Evolutionary conservation across 1,139 yeast genomes (phyloP).

Genomic region (Saccharomyces pastorianus): DNA sequence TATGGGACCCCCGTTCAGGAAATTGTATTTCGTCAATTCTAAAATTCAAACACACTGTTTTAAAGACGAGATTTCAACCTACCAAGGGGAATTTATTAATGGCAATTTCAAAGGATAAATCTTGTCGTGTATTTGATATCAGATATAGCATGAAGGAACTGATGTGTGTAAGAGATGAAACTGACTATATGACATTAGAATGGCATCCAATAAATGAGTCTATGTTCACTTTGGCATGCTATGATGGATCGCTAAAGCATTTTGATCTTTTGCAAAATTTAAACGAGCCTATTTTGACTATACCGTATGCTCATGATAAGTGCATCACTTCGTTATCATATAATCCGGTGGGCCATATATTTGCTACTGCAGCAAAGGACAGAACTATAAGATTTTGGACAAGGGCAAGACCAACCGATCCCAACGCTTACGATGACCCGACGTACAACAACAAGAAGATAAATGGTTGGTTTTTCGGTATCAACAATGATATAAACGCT

Average conservation of each 20-base stretch:
- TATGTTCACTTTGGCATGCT: constrained; percentile 76
- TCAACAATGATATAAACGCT: constrained; percentile 58
- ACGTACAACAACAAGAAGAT: constrained; percentile 65
- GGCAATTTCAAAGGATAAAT: constrained; percentile 80
- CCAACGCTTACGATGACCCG: constrained; percentile 72
- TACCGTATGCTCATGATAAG: constrained; percentile 91
- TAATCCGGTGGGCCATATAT: constrained; percentile 87
- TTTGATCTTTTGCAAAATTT: constrained; percentile 51
- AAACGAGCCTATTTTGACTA: constrained; percentile 49
- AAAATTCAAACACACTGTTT: constrained; percentile 89
- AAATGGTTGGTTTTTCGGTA: constrained; percentile 68
- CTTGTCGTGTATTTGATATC: constrained; percentile 80
- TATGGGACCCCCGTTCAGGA: constrained; percentile 90
- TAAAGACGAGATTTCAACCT: constrained; percentile 70
- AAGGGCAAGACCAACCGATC: constrained; percentile 84
- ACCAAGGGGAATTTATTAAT: constrained; percentile 55
- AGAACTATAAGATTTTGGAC: constrained; percentile 94
- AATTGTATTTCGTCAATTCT: constrained; percentile 71
- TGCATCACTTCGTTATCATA: constrained; percentile 85
- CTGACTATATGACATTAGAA: constrained; percentile 75
- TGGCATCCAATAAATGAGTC: constrained; percentile 92
- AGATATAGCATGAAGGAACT: constrained; percentile 70
- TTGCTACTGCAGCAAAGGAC: constrained; percentile 91
- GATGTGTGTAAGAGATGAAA: constrained; percentile 65
- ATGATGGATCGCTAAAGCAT: constrained; percentile 79